These are phyloP conservation scores for Cladosporium sp. DNA, from an alignment of 2,329 filamentous ascomycete genomes.

Conservation along the genomic window DNA sequence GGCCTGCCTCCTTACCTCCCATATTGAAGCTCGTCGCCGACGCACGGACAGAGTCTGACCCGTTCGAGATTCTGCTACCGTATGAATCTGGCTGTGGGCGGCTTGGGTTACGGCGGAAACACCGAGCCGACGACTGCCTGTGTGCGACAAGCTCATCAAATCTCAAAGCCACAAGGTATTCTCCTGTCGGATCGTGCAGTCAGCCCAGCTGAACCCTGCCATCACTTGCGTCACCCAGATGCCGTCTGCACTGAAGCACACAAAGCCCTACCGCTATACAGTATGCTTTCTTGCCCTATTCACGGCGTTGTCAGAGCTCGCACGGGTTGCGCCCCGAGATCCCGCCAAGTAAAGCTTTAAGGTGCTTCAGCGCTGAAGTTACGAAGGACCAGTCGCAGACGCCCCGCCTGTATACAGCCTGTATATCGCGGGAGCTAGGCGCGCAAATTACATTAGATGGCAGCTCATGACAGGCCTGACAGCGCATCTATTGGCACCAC, in stretches of 20 bases:
- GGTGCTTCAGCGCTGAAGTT: neutral
- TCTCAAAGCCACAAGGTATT: neutral
- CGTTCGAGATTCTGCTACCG: neutral
- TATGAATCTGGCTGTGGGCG: neutral
- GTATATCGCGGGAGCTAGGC: conserved; percentile 10
- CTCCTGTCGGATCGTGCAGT: too few relatives aligned
- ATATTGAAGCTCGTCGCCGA: neutral
- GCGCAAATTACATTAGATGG: conserved; percentile 1
- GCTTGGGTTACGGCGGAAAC: neutral
- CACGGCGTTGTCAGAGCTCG: too few relatives aligned
- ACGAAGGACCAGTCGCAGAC: conserved; percentile 1
- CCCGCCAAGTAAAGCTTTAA: conserved; percentile 9
- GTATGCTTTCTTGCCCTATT: too few relatives aligned
- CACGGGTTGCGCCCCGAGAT: conserved; percentile 1
- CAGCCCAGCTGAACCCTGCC: too few relatives aligned
- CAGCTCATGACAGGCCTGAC: conserved; percentile 3
- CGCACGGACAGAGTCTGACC: neutral
- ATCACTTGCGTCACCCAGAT: neutral
- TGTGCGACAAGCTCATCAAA: neutral
- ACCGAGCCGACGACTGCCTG: neutral
- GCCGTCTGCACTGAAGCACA: neutral
- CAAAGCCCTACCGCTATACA: neutral
- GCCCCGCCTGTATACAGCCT: conserved; percentile 9
- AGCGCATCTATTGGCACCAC: conserved; percentile 11
- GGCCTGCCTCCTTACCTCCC: too few relatives aligned